A percentile compares a stretch with the other conserved stretches of the same genome.
Conservation (phyloP, 441 rosid genomes). For the Jatropha podagrica region DNA sequence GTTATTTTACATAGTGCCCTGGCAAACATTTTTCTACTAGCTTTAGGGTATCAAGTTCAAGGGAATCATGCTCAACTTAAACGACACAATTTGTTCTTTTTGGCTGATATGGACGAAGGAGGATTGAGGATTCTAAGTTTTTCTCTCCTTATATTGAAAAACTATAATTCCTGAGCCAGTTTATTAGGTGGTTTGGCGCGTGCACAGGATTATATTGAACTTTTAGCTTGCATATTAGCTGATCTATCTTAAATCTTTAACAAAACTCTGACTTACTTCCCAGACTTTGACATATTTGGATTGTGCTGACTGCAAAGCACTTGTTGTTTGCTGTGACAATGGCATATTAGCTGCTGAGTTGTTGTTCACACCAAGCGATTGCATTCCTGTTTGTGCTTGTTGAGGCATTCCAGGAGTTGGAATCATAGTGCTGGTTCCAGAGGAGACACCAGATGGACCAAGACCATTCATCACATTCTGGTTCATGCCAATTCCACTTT, state of each 20-base stretch:
- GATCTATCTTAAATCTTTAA: slow-evolving; percentile 8
- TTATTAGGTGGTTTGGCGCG: not conserved
- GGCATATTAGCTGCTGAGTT: slow-evolving; percentile 67
- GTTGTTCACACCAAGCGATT: slow-evolving; percentile 58
- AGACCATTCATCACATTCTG: slow-evolving; percentile 70
- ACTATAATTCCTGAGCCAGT: not conserved
- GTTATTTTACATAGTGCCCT: not conserved
- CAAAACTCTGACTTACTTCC: slow-evolving; percentile 63
- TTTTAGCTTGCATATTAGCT: too few relatives aligned
- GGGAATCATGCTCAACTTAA: not conserved
- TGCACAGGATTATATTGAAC: too few relatives aligned
- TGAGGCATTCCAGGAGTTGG: slow-evolving; percentile 94
- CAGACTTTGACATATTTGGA: slow-evolving; percentile 91
- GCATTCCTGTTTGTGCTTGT: slow-evolving; percentile 75
- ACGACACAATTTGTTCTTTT: not conserved
- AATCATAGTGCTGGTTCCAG: slow-evolving; percentile 78
- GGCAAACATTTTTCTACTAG: not conserved
- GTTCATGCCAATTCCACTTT: slow-evolving; percentile 70
- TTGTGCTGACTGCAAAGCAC: slow-evolving; percentile 67
- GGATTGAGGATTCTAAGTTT: not conserved
- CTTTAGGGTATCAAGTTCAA: not conserved
- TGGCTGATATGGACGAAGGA: not conserved
- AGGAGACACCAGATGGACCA: slow-evolving; percentile 60
- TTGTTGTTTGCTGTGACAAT: slow-evolving; percentile 70
- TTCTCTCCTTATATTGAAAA: not conserved